Conservation (phyloP, 75 land plant genomes). For the Sequoiadendron giganteum region DNA sequence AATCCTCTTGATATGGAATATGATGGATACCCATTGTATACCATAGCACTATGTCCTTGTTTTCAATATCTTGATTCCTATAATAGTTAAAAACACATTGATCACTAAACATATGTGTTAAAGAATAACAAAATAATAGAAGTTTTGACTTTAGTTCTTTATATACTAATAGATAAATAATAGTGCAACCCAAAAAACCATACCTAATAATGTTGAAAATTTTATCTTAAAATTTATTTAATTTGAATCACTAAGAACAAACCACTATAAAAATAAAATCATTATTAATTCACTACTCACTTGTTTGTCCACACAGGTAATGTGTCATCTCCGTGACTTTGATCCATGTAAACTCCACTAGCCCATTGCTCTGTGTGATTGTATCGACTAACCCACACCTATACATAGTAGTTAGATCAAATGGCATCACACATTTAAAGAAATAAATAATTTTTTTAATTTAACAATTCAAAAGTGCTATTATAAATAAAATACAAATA, state of each 20-base stretch:
- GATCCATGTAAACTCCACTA: constrained; percentile 46
- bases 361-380: constrained; percentile 61
- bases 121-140: not conserved
- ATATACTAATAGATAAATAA: too few species aligned
- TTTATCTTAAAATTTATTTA: too few species aligned
- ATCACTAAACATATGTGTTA: not conserved
- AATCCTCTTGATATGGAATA: constrained; percentile 68
- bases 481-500: too few species aligned
- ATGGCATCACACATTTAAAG: too few species aligned
- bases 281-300: constrained; percentile 3
- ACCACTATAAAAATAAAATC: not conserved
- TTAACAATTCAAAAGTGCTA: too few species aligned
- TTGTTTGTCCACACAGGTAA: constrained; percentile 50
- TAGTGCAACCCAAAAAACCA: too few species aligned
- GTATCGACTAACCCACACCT: constrained; percentile 61
- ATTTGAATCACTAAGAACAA: not conserved
- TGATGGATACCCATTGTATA: constrained; percentile 71
- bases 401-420: constrained; percentile 1
- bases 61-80: constrained; percentile 56
- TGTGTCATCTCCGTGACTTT: constrained; percentile 69
- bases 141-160: not conserved
- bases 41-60: constrained; percentile 65
- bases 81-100: not conserved
- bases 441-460: too few species aligned
- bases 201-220: too few species aligned